A percentile compares a stretch with the other conserved stretches of the same genome.
These are phyloP conservation scores for Arabidopsis arenosa DNA, from an alignment of 345 rosid species.

Conservation along the genomic window DNA sequence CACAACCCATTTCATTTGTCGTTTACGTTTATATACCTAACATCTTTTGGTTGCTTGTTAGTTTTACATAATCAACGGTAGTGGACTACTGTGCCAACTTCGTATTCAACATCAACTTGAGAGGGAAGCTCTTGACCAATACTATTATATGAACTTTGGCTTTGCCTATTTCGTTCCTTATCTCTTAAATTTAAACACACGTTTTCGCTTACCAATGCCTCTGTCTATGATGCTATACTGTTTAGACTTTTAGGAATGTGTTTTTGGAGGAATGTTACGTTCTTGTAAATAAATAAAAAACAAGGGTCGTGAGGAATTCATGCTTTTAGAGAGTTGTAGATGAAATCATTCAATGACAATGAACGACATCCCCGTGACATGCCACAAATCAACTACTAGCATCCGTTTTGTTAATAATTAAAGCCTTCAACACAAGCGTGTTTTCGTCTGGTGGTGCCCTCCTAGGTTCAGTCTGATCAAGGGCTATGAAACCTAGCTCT, in stretches of 20 bases:
- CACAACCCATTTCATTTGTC: conserved; percentile 8
- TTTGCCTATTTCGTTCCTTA: not conserved
- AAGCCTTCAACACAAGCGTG: not conserved
- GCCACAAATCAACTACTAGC: not conserved
- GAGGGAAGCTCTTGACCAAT: conserved; percentile 13
- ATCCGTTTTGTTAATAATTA: not conserved
- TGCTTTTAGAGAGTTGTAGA: conserved; percentile 16
- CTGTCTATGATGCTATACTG: not conserved
- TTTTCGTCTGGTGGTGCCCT: no score
- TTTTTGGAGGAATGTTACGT: not conserved
- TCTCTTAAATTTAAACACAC: not conserved
- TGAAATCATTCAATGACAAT: not conserved
- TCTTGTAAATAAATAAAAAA: not conserved
- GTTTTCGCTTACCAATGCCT: conserved; percentile 2
- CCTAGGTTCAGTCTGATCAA: no score
- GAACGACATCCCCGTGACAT: conserved; percentile 1
- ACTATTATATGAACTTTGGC: not conserved
- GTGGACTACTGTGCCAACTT: conserved; percentile 6
- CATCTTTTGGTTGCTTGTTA: conserved; percentile 10
- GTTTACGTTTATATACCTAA: conserved; percentile 5
- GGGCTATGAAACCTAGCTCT: no score
- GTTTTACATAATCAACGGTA: not conserved
- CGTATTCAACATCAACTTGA: conserved; percentile 2
- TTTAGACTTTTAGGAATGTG: not conserved
- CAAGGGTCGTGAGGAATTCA: not conserved